Evolutionary conservation across 1,139 yeast species (phyloP).

Genomic region (Geotrichum europaeum): DNA sequence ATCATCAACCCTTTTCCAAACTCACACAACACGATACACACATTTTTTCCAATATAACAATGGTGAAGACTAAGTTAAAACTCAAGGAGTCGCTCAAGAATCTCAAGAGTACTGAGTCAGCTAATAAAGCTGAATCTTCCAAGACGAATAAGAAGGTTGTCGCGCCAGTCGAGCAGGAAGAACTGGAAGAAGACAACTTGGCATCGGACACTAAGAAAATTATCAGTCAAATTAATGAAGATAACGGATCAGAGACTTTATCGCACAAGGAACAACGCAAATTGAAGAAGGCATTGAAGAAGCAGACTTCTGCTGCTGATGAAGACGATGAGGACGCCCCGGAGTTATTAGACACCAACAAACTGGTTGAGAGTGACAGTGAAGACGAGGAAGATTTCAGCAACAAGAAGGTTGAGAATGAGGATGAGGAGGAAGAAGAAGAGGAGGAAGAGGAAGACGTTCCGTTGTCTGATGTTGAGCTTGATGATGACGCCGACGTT

Average conservation of each 20-base stretch:
- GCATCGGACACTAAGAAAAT: constrained; percentile 9
- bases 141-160: constrained; percentile 16
- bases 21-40: not conserved
- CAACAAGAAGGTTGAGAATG: constrained; percentile 26
- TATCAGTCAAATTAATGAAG: constrained; percentile 6
- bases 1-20: not conserved
- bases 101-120: constrained; percentile 23
- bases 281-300: constrained; percentile 19
- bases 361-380: constrained; percentile 17
- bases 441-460: constrained; percentile 46
- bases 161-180: constrained; percentile 20
- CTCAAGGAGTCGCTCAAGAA: constrained; percentile 23
- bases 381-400: constrained; percentile 20
- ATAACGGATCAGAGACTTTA: constrained; percentile 16
- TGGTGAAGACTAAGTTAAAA: constrained; percentile 50
- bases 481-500: constrained; percentile 77
- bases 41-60: constrained; percentile 6
- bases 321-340: constrained; percentile 18
- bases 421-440: constrained; percentile 29
- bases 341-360: constrained; percentile 17
- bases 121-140: not conserved
- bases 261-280: constrained; percentile 28
- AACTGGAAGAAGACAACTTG: constrained; percentile 14
- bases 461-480: constrained; percentile 50
- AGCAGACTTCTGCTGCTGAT: constrained; percentile 17